Evolutionary conservation across 164 flowering plant genomes (phyloP).

Genomic region (Chloranthus sessilifolius): DNA sequence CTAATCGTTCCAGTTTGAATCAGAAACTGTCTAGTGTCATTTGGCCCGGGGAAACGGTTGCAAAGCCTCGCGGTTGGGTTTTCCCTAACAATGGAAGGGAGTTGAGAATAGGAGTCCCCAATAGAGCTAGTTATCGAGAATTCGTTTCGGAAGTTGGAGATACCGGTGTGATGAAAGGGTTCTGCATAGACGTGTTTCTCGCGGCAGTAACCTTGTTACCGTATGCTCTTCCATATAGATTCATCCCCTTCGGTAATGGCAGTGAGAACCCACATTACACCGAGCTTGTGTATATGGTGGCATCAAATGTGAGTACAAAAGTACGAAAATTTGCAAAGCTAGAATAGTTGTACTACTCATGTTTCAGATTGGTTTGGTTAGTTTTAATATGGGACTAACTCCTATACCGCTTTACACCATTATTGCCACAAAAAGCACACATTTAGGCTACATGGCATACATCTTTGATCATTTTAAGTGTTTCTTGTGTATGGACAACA

Average conservation of each 20-base stretch:
- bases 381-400: too few relatives aligned
- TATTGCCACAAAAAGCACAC: too few relatives aligned
- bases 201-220: slow-evolving; percentile 77
- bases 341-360: neutral
- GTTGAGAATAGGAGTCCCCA: slow-evolving; percentile 62
- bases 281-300: slow-evolving; percentile 50
- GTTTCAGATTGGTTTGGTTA: too few relatives aligned
- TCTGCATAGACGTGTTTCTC: slow-evolving; percentile 82
- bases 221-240: slow-evolving; percentile 67
- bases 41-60: slow-evolving; percentile 64
- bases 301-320: slow-evolving; percentile 68
- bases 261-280: slow-evolving; percentile 60
- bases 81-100: slow-evolving; percentile 58
- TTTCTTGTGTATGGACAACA: too few relatives aligned
- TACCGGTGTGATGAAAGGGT: slow-evolving; percentile 47
- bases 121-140: slow-evolving; percentile 46
- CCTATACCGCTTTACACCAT: too few relatives aligned
- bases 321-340: too few relatives aligned
- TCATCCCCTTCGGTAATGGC: slow-evolving; percentile 69
- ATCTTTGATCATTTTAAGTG: too few relatives aligned
- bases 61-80: slow-evolving; percentile 78
- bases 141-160: slow-evolving; percentile 54
- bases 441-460: too few relatives aligned
- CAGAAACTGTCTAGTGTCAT: slow-evolving; percentile 42
- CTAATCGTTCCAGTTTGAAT: slow-evolving; percentile 46